These are phyloP conservation scores for Colletotrichum sp. DNA, from an alignment of 2,329 filamentous ascomycete genomes.

Conservation along the genomic window DNA sequence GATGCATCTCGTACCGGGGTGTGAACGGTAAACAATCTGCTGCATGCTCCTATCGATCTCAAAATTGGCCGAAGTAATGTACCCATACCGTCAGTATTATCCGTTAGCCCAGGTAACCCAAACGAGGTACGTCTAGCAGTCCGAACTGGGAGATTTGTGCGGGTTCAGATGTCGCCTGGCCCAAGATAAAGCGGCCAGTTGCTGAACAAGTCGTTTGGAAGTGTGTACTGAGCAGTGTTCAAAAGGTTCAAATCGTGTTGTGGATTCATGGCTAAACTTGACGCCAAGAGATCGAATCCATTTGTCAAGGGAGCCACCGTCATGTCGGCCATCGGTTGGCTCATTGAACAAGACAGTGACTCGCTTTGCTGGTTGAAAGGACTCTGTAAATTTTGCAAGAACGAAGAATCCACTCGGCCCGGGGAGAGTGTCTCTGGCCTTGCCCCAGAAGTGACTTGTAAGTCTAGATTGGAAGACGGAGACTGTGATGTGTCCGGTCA, in stretches of 20 bases:
- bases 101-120: neutral
- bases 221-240: neutral
- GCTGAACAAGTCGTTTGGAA: neutral
- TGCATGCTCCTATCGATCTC: fast-evolving
- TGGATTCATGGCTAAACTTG: neutral
- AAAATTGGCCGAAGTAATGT: neutral
- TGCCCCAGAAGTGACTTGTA: too few species aligned
- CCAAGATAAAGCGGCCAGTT: neutral
- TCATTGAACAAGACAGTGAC: too few species aligned
- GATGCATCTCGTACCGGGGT: too few species aligned
- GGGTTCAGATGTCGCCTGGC: neutral
- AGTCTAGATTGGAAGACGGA: too few species aligned
- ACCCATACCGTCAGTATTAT: neutral
- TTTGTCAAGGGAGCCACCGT: too few species aligned
- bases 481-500: too few species aligned
- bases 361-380: too few species aligned
- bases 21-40: fast-evolving
- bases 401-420: too few species aligned
- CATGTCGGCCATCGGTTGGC: too few species aligned
- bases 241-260: neutral
- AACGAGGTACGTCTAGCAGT: neutral
- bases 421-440: too few species aligned
- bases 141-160: neutral
- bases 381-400: too few species aligned
- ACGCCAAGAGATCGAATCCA: neutral